These are phyloP conservation scores for Neurospora sp. DNA, from an alignment of 495 filamentous ascomycete genomes.

Conservation along the genomic window DNA sequence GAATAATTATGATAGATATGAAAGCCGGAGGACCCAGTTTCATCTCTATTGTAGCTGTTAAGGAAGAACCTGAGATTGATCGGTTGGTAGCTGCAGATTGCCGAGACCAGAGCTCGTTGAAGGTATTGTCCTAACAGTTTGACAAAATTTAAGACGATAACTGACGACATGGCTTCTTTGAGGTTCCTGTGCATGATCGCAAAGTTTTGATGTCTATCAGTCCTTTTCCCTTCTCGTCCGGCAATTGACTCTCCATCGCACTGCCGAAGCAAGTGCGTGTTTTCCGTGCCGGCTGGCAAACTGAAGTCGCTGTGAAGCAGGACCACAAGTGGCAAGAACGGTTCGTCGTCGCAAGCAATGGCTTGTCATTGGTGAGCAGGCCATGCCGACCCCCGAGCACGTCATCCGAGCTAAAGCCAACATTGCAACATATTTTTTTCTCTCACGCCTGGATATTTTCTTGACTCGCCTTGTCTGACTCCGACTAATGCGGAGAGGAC, in stretches of 20 bases:
- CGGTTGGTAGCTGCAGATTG: not conserved
- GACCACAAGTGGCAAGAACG: not conserved
- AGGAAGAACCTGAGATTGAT: not conserved
- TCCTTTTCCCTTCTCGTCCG: not conserved
- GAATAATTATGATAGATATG: not conserved
- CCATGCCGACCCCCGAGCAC: slow-evolving; percentile 24
- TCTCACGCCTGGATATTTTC: not conserved
- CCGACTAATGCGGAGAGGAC: not conserved
- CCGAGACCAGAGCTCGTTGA: not conserved
- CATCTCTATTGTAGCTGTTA: not conserved
- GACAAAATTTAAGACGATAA: not conserved
- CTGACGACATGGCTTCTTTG: not conserved
- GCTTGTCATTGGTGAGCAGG: not conserved
- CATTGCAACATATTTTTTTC: not conserved
- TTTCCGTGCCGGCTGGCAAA: not conserved
- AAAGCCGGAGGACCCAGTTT: not conserved
- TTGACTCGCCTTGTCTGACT: not conserved
- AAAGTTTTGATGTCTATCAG: not conserved
- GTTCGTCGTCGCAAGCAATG: not conserved
- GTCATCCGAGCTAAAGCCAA: slow-evolving; percentile 32
- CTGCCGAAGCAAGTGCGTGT: not conserved
- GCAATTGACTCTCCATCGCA: not conserved
- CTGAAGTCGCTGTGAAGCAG: not conserved
- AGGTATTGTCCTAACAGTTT: not conserved
- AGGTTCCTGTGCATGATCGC: not conserved